Base-by-base conservation (phyloP, 305 asterid genomes). In the Fraxinus velutina region DNA sequence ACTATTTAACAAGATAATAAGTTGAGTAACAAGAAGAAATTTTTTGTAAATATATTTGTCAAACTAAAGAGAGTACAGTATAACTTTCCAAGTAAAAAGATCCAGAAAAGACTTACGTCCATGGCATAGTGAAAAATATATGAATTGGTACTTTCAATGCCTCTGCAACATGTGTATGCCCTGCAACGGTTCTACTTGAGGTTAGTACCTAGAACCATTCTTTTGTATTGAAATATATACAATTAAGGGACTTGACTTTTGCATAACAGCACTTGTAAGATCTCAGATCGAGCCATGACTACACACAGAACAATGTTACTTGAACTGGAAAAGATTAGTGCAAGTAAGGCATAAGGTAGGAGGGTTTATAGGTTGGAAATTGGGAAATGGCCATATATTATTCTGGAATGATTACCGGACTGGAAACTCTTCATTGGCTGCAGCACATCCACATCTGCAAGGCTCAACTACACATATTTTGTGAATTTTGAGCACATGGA, bases 121-220 rank as follows among this genome's bases (percentile, higher is more conserved):
- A 93, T 15, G 97, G 97, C 97, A 93, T 92, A 50, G 97, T 93
- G 83, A 93, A 93, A 83, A 93, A 91, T 86, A 93, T 92, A 84
- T 93, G 97, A 79, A 93, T 86, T 2, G 97, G 97, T 72, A 93
- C 72, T 84, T 88, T 84, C 86, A 93, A 81, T 52, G 97, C 89
- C 87, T 93, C 97, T 6, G 97, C 97, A 57, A 93, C 93, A 89
- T 93, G 97, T 75, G 88, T 86, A 87, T 92, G 95, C 82, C 97
- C 97, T 93, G 94, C 85, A 86, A 79, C 21, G 21, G 32, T 77
- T 79, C 50, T 72, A 44, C 19, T 75, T 72, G 50, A 66, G 50
- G 86, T 89, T 81, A 88, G 88, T 29, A 79, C 22, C 75, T 70
- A 70, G 39, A 29, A 30, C 42, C 42, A 12, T 13, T 70, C 10